Conservation (phyloP, 2,329 filamentous ascomycete species). For the Septoria petroselini region DNA sequence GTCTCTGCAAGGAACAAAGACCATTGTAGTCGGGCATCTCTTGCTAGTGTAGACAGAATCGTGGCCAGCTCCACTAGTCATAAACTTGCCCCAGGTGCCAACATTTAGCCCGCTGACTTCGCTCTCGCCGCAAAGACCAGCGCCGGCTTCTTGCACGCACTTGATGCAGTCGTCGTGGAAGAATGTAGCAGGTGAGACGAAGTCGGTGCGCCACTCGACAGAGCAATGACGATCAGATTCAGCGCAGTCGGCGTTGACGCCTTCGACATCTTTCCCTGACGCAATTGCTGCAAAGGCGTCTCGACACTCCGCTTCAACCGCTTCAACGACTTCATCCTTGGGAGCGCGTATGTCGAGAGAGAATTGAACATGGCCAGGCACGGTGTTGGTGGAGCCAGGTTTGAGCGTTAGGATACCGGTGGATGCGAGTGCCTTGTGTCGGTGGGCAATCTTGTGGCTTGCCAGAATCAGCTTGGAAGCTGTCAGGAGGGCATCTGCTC, state of each 20-base stretch:
- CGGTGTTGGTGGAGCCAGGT: slow-evolving; percentile 70
- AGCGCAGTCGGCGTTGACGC: slow-evolving; percentile 44
- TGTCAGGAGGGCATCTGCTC: slow-evolving; percentile 66
- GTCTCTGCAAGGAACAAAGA: slow-evolving; percentile 49
- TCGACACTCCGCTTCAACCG: slow-evolving; percentile 57
- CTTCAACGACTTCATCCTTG: slow-evolving; percentile 54
- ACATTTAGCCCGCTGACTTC: slow-evolving; percentile 39
- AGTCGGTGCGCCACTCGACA: slow-evolving; percentile 61
- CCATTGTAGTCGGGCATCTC: slow-evolving; percentile 49
- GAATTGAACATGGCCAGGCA: slow-evolving; percentile 65
- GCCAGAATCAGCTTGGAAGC: slow-evolving; percentile 66
- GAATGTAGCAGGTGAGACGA: slow-evolving; percentile 58
- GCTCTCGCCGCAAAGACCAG: slow-evolving; percentile 54
- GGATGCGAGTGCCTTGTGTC: slow-evolving; percentile 60
- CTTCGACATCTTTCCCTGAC: slow-evolving; percentile 53
- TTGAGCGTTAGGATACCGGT: slow-evolving; percentile 66
- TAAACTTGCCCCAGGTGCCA: slow-evolving; percentile 44
- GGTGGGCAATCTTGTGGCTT: slow-evolving; percentile 60
- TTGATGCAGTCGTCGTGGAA: slow-evolving; percentile 67
- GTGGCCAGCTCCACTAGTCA: slow-evolving; percentile 64
- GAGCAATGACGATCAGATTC: slow-evolving; percentile 44
- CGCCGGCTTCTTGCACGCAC: slow-evolving; percentile 60
- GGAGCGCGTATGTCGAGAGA: slow-evolving; percentile 65
- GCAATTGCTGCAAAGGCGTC: slow-evolving; percentile 60
- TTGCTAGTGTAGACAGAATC: slow-evolving; percentile 51